Percentiles rank a stretch among this genome's conserved stretches.
phyloP scores from a whole-genome alignment of 1,284 basidiomycete genomes.

The Xerocomus minutiporus region DNA sequence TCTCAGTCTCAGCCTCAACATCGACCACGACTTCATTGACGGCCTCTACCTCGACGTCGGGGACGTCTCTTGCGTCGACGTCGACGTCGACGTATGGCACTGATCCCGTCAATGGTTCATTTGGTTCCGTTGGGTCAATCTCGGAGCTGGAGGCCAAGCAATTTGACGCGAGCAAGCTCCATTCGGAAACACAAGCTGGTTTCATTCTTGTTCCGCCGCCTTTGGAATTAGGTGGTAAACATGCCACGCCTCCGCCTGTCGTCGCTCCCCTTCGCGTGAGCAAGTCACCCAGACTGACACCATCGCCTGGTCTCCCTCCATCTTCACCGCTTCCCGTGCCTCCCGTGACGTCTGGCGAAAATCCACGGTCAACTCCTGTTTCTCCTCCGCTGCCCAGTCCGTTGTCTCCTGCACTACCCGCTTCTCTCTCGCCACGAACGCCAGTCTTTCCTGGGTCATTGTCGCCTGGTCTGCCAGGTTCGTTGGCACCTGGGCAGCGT shows the following conservation, averaged over 20 bases:
- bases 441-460: constrained; percentile 12
- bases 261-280: constrained; percentile 18
- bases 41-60: constrained; percentile 10
- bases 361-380: background rate
- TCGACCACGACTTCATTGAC: constrained; percentile 17
- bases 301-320: constrained; percentile 21
- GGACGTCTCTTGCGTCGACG: constrained; percentile 11
- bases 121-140: constrained; percentile 22
- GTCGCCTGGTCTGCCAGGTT: constrained; percentile 19
- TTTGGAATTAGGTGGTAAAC: constrained; percentile 15
- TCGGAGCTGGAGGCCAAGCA: constrained; percentile 12
- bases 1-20: constrained; percentile 8
- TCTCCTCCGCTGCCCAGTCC: constrained; percentile 22
- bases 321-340: constrained; percentile 13
- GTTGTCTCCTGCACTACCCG: constrained; percentile 3
- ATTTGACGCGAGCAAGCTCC: constrained; percentile 16
- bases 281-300: constrained; percentile 23
- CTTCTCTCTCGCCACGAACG: background rate
- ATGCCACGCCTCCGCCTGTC: constrained; percentile 2
- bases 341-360: constrained; percentile 5
- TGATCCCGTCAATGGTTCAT: constrained; percentile 9
- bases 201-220: constrained; percentile 27
- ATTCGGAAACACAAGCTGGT: background rate
- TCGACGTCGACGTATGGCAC: constrained; percentile 10
- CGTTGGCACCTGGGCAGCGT: constrained; percentile 17